These are phyloP conservation scores for Hymenoscyphus albidus DNA, from an alignment of 2,329 filamentous ascomycete genomes.

Conservation along the genomic window DNA sequence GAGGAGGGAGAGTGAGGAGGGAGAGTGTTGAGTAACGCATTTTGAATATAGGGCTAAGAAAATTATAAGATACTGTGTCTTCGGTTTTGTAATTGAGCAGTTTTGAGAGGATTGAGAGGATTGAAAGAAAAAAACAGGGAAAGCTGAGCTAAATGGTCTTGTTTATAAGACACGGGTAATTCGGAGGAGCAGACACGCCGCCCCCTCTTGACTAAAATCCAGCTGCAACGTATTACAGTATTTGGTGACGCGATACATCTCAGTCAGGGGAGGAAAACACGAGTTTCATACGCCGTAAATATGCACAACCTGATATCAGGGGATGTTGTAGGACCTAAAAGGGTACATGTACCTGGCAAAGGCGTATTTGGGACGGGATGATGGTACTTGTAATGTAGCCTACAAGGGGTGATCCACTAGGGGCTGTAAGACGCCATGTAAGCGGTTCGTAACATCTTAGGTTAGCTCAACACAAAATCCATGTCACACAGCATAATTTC, in stretches of 20 bases:
- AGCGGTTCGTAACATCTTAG: background rate
- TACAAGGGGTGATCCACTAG: background rate
- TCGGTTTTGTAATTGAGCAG: background rate
- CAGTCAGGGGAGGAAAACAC: too few relatives aligned
- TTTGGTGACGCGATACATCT: too few relatives aligned
- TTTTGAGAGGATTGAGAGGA: background rate
- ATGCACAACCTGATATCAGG: conserved; percentile 1
- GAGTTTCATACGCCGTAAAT: background rate
- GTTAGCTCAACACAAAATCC: background rate
- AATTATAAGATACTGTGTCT: background rate
- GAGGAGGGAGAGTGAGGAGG: conserved; percentile 14
- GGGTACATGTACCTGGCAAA: background rate
- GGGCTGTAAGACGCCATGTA: background rate
- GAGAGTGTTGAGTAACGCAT: conserved; percentile 12
- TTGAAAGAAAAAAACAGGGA: too few relatives aligned
- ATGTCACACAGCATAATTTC: background rate
- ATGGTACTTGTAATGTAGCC: background rate
- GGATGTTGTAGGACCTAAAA: background rate
- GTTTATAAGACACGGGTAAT: background rate
- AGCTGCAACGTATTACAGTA: too few relatives aligned
- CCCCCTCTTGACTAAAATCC: too few relatives aligned
- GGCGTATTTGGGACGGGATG: conserved; percentile 1
- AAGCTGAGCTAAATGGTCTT: background rate
- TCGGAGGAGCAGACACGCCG: background rate
- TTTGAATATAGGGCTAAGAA: background rate